phyloP scores from a whole-genome alignment of 495 filamentous ascomycete genomes.

The Hapsidospora chrysogenum region DNA sequence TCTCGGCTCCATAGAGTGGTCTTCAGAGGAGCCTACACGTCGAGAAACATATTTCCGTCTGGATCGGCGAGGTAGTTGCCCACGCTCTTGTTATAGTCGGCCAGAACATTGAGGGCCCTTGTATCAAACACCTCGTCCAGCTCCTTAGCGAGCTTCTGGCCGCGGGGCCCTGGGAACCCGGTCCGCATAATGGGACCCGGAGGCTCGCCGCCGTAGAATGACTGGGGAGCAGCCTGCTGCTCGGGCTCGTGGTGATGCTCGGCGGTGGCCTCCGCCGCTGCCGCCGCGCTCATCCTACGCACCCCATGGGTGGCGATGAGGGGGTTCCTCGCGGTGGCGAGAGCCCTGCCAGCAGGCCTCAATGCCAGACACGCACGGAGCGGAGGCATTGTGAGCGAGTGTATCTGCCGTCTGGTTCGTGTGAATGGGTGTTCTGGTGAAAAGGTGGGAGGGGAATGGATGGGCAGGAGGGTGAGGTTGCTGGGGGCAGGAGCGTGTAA shows the following conservation, averaged over 20 bases:
- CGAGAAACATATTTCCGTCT: constrained; percentile 67
- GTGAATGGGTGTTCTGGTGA: no score
- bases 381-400: constrained; percentile 1
- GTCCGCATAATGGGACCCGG: constrained; percentile 54
- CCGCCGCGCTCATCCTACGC: no score
- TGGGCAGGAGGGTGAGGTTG: no score
- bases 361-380: neutral
- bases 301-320: no score
- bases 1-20: neutral
- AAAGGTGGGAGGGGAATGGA: no score
- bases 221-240: no score
- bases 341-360: neutral
- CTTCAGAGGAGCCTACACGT: constrained; percentile 42
- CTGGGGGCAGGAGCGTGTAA: no score
- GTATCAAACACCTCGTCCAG: constrained; percentile 85
- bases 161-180: constrained; percentile 68
- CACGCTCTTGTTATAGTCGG: constrained; percentile 59
- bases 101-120: constrained; percentile 81
- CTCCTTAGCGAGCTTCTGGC: constrained; percentile 40
- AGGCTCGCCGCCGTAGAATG: constrained; percentile 64
- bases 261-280: no score
- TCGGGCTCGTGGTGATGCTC: no score
- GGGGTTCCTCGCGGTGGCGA: no score
- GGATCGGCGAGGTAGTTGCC: constrained; percentile 75
- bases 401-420: no score